Evolutionary conservation across 306 rosid genomes (phyloP).

Genomic region (Pterocarpus santalinus): DNA sequence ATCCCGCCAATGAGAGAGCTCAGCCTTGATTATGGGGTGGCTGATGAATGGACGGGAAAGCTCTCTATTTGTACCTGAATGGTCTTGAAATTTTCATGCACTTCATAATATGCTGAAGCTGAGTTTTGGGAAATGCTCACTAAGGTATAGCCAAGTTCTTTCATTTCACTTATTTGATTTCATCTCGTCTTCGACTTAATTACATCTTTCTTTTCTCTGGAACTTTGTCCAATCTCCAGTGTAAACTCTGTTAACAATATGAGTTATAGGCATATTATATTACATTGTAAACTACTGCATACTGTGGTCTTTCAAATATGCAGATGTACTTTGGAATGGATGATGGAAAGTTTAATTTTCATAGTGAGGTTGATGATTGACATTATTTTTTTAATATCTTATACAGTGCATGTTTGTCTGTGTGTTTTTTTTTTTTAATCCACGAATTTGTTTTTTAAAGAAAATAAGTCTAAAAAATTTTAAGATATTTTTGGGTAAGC

Average conservation of each 20-base stretch:
- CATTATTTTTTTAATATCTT: constrained; percentile 16
- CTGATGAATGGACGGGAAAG: constrained; percentile 76
- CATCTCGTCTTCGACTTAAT: neutral
- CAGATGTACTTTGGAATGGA: neutral
- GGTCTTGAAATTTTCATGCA: constrained; percentile 44
- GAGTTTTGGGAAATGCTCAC: constrained; percentile 48
- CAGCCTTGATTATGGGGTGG: constrained; percentile 95
- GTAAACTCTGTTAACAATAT: constrained; percentile 23
- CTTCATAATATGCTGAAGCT: constrained; percentile 53
- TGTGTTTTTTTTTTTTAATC: too few species aligned
- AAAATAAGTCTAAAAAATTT: too few species aligned
- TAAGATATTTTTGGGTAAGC: too few species aligned
- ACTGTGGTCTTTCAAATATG: constrained; percentile 5
- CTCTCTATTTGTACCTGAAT: constrained; percentile 80
- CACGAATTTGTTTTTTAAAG: too few species aligned
- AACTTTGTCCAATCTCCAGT: constrained; percentile 11
- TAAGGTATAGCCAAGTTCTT: constrained; percentile 57
- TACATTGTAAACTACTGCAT: constrained; percentile 12
- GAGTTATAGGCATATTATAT: constrained; percentile 9
- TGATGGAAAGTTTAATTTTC: constrained; percentile 31
- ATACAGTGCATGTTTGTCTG: neutral
- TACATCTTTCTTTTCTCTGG: neutral
- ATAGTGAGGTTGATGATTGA: constrained; percentile 11
- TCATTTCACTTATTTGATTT: neutral
- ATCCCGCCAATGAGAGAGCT: constrained; percentile 99